Conservation (phyloP, 2,329 filamentous ascomycete species). For the Colletotrichum truncatum region DNA sequence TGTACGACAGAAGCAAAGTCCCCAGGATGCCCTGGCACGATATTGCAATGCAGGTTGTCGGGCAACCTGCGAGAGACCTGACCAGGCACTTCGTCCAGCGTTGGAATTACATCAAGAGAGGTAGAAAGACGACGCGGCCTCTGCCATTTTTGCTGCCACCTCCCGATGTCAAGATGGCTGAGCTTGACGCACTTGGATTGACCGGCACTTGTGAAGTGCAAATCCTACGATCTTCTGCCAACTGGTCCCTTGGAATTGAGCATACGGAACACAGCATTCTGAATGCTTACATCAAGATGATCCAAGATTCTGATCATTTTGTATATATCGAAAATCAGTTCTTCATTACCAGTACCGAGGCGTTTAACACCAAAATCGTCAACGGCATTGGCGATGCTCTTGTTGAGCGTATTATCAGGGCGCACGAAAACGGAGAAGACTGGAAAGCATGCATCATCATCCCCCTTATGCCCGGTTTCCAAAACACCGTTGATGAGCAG, state of each 20-base stretch:
- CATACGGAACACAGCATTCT: slow-evolving; percentile 94
- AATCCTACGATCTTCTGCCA: slow-evolving; percentile 87
- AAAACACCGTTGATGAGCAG: slow-evolving; percentile 93
- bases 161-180: slow-evolving; percentile 87
- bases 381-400: slow-evolving; percentile 96
- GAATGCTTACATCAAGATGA: slow-evolving; percentile 93
- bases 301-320: slow-evolving; percentile 94
- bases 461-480: slow-evolving; percentile 97
- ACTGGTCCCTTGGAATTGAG: slow-evolving; percentile 92
- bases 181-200: slow-evolving; percentile 87
- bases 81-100: slow-evolving; percentile 97
- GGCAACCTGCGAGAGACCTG: slow-evolving; percentile 92
- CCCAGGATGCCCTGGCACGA: slow-evolving; percentile 99
- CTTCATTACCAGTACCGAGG: slow-evolving; percentile 93
- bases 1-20: slow-evolving; percentile 91
- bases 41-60: slow-evolving; percentile 96
- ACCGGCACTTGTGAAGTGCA: slow-evolving; percentile 97
- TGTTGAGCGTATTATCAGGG: slow-evolving; percentile 89
- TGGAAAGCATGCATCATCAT: slow-evolving; percentile 94
- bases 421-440: slow-evolving; percentile 82
- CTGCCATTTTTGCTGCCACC: slow-evolving; percentile 94
- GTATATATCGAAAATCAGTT: slow-evolving; percentile 99
- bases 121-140: slow-evolving; percentile 90
- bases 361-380: slow-evolving; percentile 85
- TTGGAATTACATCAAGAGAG: slow-evolving; percentile 96